A percentile compares a stretch with the other conserved stretches of the same genome.
Evolutionary conservation across 2,329 filamentous ascomycete species (phyloP).

Genomic region (Aspergillus eucalypticola): DNA sequence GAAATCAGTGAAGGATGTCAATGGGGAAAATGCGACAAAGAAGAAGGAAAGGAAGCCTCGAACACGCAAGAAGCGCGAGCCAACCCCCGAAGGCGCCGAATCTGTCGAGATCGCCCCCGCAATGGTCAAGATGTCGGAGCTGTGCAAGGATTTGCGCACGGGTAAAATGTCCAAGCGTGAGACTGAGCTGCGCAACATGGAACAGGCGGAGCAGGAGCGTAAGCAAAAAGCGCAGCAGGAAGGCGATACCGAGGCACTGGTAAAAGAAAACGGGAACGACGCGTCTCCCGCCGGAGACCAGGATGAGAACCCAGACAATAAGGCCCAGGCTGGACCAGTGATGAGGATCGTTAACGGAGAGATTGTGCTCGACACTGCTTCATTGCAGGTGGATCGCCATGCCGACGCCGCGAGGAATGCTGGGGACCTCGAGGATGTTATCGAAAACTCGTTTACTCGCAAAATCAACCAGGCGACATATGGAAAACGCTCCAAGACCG

Average conservation of each 20-base stretch:
- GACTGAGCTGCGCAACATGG: conserved; percentile 57
- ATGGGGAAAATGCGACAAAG: conserved; percentile 28
- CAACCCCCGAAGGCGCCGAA: conserved; percentile 52
- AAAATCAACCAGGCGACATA: conserved; percentile 50
- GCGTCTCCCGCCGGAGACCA: conserved; percentile 24
- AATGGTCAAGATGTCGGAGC: conserved; percentile 58
- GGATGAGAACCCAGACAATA: conserved; percentile 24
- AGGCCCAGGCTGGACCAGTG: conserved; percentile 44
- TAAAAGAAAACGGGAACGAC: conserved; percentile 31
- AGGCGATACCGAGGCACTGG: conserved; percentile 23
- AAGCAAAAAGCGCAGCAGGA: conserved; percentile 43
- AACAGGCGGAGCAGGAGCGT: conserved; percentile 55
- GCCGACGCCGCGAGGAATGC: conserved; percentile 52
- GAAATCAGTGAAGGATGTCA: conserved; percentile 26
- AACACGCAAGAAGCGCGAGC: conserved; percentile 38
- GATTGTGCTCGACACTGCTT: conserved; percentile 56
- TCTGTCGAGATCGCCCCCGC: conserved; percentile 54
- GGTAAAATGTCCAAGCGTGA: conserved; percentile 61
- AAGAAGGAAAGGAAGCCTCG: conserved; percentile 28
- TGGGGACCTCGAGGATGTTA: conserved; percentile 48
- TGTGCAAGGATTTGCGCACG: conserved; percentile 55
- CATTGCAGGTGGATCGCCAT: conserved; percentile 57
- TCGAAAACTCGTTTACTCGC: conserved; percentile 49
- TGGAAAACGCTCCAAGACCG: conserved; percentile 53
- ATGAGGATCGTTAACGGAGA: conserved; percentile 60